A percentile compares a stretch with the other conserved stretches of the same genome.
Evolutionary conservation across 2,329 filamentous ascomycete species (phyloP).

Genomic region (Ophiostoma perfectum): DNA sequence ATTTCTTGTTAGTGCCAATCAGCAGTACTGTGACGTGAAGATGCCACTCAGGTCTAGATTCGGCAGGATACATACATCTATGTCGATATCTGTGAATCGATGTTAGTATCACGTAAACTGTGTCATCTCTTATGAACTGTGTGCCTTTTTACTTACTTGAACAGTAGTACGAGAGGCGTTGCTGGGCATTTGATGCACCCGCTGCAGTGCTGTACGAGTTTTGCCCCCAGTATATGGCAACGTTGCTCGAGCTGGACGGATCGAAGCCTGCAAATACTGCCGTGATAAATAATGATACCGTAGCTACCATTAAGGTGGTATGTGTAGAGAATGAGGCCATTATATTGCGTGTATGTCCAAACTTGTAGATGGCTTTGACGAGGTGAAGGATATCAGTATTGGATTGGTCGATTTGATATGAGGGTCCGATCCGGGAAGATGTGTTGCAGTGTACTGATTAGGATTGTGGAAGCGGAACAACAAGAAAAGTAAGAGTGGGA

Average conservation of each 20-base stretch:
- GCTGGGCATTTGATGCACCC: conserved; percentile 45
- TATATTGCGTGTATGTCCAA: neutral
- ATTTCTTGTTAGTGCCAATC: conserved; percentile 21
- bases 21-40: neutral
- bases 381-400: neutral
- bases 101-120: conserved; percentile 7
- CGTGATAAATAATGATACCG: conserved; percentile 20
- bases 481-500: neutral
- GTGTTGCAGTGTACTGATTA: neutral
- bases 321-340: neutral
- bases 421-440: neutral
- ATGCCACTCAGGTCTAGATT: no score
- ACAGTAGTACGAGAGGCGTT: conserved; percentile 55
- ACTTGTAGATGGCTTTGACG: neutral
- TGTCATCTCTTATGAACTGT: neutral
- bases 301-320: conserved; percentile 5
- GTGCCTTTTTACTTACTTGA: conserved; percentile 41
- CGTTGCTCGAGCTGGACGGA: conserved; percentile 44
- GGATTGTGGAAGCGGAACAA: neutral
- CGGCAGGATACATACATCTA: conserved; percentile 39
- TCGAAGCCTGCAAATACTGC: conserved; percentile 41
- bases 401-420: neutral
- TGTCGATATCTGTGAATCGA: conserved; percentile 30
- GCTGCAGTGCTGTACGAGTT: conserved; percentile 51
- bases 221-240: conserved; percentile 67